Conservation (phyloP, 805 yeast species). For the Lipomyces japonicus region DNA sequence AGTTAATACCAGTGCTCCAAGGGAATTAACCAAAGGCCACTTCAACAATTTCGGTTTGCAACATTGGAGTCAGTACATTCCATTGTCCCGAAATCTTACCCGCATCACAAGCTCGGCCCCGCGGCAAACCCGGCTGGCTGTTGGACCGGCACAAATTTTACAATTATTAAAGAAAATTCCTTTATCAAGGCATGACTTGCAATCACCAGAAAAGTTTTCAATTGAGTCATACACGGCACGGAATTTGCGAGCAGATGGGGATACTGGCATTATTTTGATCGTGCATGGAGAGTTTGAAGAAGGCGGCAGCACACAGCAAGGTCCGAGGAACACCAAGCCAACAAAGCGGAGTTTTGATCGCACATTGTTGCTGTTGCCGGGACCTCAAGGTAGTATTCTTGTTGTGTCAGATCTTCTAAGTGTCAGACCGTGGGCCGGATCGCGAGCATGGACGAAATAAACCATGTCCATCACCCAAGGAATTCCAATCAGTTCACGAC, state of each 20-base stretch:
- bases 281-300: slow-evolving; percentile 87
- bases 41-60: slow-evolving; percentile 8
- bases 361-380: slow-evolving; percentile 68
- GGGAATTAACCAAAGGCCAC: slow-evolving; percentile 24
- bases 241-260: slow-evolving; percentile 54
- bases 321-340: background rate
- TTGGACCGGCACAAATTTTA: slow-evolving; percentile 66
- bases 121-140: slow-evolving; percentile 55
- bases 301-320: slow-evolving; percentile 33
- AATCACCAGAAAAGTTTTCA: slow-evolving; percentile 62
- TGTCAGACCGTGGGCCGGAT: slow-evolving; percentile 57
- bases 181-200: slow-evolving; percentile 66
- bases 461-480: background rate
- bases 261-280: slow-evolving; percentile 60
- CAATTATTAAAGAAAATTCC: slow-evolving; percentile 67
- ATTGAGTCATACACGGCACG: slow-evolving; percentile 54
- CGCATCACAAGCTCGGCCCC: slow-evolving; percentile 50
- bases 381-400: slow-evolving; percentile 66
- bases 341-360: slow-evolving; percentile 80
- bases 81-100: slow-evolving; percentile 71
- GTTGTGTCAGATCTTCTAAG: slow-evolving; percentile 81
- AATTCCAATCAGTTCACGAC: background rate
- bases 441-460: slow-evolving; percentile 51
- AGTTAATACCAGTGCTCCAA: slow-evolving; percentile 69
- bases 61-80: slow-evolving; percentile 48